These are phyloP conservation scores for Phialocephala subalpina DNA, from an alignment of 2,329 filamentous ascomycete genomes.

Conservation along the genomic window DNA sequence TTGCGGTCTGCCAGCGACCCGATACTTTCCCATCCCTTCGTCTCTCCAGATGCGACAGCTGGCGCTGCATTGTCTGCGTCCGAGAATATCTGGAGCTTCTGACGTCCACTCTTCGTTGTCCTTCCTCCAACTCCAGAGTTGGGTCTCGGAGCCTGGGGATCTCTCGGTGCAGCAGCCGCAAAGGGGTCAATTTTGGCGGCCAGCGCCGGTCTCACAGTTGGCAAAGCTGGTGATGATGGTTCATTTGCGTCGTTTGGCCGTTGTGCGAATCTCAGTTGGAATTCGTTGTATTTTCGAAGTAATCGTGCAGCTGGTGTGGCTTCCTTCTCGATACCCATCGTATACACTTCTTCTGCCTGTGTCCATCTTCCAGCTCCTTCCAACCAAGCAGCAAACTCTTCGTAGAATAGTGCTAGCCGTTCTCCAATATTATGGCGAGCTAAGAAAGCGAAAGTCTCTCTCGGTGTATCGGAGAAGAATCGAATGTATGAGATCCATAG, in stretches of 20 bases:
- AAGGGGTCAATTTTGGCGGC: constrained; percentile 90
- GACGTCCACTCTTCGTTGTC: constrained; percentile 71
- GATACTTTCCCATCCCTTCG: constrained; percentile 91
- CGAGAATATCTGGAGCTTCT: constrained; percentile 92
- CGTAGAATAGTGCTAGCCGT: constrained; percentile 88
- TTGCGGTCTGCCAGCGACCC: constrained; percentile 85
- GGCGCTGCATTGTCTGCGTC: constrained; percentile 71
- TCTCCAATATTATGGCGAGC: constrained; percentile 90
- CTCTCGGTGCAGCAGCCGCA: constrained; percentile 58
- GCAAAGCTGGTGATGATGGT: constrained; percentile 87
- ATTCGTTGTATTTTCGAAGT: constrained; percentile 90
- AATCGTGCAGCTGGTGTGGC: constrained; percentile 84
- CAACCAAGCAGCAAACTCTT: constrained; percentile 94
- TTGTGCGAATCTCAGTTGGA: constrained; percentile 80
- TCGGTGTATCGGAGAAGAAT: constrained; percentile 90
- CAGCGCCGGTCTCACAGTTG: constrained; percentile 81
- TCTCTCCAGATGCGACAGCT: constrained; percentile 59
- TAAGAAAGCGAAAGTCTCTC: constrained; percentile 91
- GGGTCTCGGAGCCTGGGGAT: constrained; percentile 71
- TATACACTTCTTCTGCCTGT: constrained; percentile 94
- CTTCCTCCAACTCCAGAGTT: constrained; percentile 55
- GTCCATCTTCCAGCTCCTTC: constrained; percentile 84
- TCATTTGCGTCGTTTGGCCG: constrained; percentile 67
- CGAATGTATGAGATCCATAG: constrained; percentile 95
- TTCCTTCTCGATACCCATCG: constrained; percentile 86